These are phyloP conservation scores for Peronospora destructor DNA, from an alignment of 352 stramenopile species.

Conservation along the genomic window DNA sequence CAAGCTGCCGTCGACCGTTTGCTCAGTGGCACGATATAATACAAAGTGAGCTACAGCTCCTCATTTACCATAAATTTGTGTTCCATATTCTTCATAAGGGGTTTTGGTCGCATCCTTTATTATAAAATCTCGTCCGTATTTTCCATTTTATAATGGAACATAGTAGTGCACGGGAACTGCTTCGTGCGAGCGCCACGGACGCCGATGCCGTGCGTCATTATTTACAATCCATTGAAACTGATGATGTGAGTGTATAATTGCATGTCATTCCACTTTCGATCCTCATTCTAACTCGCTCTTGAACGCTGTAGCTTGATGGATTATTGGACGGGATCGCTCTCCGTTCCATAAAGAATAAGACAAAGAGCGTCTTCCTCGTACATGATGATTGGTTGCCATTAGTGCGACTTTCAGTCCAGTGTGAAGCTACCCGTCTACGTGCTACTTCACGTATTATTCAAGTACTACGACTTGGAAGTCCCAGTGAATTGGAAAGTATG, in stretches of 20 bases:
- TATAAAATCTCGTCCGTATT: too few relatives aligned
- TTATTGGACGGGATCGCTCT: slow-evolving; percentile 52
- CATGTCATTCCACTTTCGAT: too few relatives aligned
- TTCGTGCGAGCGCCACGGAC: slow-evolving; percentile 56
- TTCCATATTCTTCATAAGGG: not conserved
- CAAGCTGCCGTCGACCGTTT: slow-evolving; percentile 86
- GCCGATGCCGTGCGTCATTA: slow-evolving; percentile 55
- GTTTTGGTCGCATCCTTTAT: too few relatives aligned
- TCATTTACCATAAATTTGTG: too few relatives aligned
- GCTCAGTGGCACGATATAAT: slow-evolving; percentile 62
- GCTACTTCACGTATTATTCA: slow-evolving; percentile 53
- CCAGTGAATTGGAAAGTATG: slow-evolving; percentile 64
- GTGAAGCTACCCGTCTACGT: slow-evolving; percentile 41
- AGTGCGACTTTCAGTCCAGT: slow-evolving; percentile 54
- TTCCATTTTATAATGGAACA: slow-evolving; percentile 8
- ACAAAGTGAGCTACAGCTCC: not conserved
- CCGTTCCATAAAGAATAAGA: not conserved
- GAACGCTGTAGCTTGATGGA: slow-evolving; percentile 36
- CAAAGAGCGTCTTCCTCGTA: slow-evolving; percentile 15
- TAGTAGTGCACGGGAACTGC: slow-evolving; percentile 48
- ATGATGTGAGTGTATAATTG: slow-evolving; percentile 36
- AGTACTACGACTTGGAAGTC: slow-evolving; percentile 41
- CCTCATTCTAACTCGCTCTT: not conserved
- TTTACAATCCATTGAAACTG: slow-evolving; percentile 42
- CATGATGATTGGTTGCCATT: slow-evolving; percentile 58